Base-by-base conservation (phyloP, 495 filamentous ascomycete species). In the Penicillium atrosanguineum region DNA sequence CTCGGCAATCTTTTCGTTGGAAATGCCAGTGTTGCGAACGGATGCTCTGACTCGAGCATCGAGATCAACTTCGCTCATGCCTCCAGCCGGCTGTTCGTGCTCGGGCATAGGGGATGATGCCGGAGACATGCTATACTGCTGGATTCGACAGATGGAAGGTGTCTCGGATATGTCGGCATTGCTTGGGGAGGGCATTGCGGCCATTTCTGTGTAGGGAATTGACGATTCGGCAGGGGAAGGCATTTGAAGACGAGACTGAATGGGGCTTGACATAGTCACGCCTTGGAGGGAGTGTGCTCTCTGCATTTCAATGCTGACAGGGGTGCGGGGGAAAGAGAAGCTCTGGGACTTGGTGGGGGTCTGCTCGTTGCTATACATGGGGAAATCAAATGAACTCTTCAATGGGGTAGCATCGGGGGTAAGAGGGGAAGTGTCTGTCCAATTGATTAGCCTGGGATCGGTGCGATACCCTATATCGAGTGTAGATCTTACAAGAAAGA, bases 1-100 rank as follows among this genome's bases (percentile, higher is more conserved):
- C 18, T 81, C 77, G 19, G 88, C 83, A 56, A 98, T 96, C 54
- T 97, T 89, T 50, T 96, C 91, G 14, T 84, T 72, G 1, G 87
- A 89, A 44, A 98, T 86, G 31, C 91, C 91, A 14, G 93, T 97
- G 53, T 83, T 72, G 57, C 83, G 77, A 49, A 81, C 75, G 11
- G 78, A 79, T 16, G 78, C 78, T 46, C 77, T 75, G 18, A 78
- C 67, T 42, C 75, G 61, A n/a, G 63, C 61, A 47, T 79, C 76
- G 9, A 79, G 70, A 42, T 80, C 75, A 26, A 73, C 62, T 19
- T 78, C 77, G 16, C 74, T 59, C 19, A 79, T 69, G 4, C 71
- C 68, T 25, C 76, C 72, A 11, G 69, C 55, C 23, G 68, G 62
- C 4, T 69, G 69, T 37, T 76, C 70, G 14, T 65, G 60, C 16